phyloP scores from a whole-genome alignment of 2,329 filamentous ascomycete genomes.

The Alternaria ventricosa region DNA sequence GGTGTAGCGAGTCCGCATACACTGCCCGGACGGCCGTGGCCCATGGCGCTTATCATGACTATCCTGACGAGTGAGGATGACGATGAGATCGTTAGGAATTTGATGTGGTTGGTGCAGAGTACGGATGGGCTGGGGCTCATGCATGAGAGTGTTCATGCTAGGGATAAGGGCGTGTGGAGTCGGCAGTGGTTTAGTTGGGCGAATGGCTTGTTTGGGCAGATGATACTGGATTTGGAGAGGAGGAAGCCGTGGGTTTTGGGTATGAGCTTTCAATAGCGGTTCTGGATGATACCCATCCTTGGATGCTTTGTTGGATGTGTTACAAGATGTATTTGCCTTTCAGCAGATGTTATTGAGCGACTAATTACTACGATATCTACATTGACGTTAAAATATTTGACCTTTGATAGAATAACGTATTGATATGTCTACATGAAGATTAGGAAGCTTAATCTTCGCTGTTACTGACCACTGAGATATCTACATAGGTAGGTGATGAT shows the following conservation, averaged over 20 bases:
- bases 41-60: conserved; percentile 58
- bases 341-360: background rate
- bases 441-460: too few relatives aligned
- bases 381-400: fast-evolving
- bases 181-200: conserved; percentile 61
- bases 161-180: conserved; percentile 51
- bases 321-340: too few relatives aligned
- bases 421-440: background rate
- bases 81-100: conserved; percentile 50
- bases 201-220: conserved; percentile 59
- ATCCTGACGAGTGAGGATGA: conserved; percentile 58
- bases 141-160: conserved; percentile 58
- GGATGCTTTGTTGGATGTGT: background rate
- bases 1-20: conserved; percentile 57
- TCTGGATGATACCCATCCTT: fast-evolving
- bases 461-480: fast-evolving
- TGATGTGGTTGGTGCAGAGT: conserved; percentile 53
- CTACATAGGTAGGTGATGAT: background rate
- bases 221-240: conserved; percentile 53
- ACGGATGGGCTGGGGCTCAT: conserved; percentile 58
- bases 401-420: background rate
- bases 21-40: conserved; percentile 56
- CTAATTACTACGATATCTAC: background rate
- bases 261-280: conserved; percentile 34
- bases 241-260: conserved; percentile 52